These are phyloP conservation scores for Blumeria graminis DNA, from an alignment of 2,329 filamentous ascomycete genomes.

Conservation along the genomic window DNA sequence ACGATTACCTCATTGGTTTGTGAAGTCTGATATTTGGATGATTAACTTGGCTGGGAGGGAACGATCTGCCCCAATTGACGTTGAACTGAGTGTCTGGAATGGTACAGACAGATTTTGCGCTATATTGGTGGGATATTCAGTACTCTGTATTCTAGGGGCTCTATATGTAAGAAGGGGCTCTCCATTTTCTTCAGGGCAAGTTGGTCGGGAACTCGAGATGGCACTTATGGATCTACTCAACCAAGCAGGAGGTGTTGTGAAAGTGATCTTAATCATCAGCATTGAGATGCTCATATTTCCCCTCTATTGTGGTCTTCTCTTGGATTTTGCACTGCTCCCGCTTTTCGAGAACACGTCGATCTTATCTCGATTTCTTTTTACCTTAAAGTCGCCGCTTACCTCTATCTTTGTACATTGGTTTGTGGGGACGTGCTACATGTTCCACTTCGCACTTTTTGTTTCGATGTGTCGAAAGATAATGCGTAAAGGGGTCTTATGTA, in stretches of 20 bases:
- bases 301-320: slow-evolving; percentile 75
- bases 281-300: slow-evolving; percentile 98
- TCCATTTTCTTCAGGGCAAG: slow-evolving; percentile 34
- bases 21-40: slow-evolving; percentile 31
- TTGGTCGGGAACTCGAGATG: slow-evolving; percentile 44
- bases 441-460: slow-evolving; percentile 94
- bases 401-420: slow-evolving; percentile 98
- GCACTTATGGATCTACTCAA: slow-evolving; percentile 60
- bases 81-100: slow-evolving; percentile 42
- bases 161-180: slow-evolving; percentile 55
- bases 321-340: slow-evolving; percentile 72
- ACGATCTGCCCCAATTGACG: slow-evolving; percentile 20
- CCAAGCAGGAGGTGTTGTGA: slow-evolving; percentile 90
- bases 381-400: slow-evolving; percentile 54
- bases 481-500: slow-evolving; percentile 77
- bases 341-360: slow-evolving; percentile 67
- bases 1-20: slow-evolving; percentile 16
- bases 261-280: slow-evolving; percentile 92
- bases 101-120: slow-evolving; percentile 41
- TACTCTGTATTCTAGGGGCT: slow-evolving; percentile 49
- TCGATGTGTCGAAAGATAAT: slow-evolving; percentile 98
- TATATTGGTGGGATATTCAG: slow-evolving; percentile 57
- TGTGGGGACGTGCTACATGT: slow-evolving; percentile 97
- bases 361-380: slow-evolving; percentile 54
- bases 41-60: slow-evolving; percentile 26